Base-by-base conservation (phyloP, 768 basidiomycete species). In the Termitomyces sp. region DNA sequence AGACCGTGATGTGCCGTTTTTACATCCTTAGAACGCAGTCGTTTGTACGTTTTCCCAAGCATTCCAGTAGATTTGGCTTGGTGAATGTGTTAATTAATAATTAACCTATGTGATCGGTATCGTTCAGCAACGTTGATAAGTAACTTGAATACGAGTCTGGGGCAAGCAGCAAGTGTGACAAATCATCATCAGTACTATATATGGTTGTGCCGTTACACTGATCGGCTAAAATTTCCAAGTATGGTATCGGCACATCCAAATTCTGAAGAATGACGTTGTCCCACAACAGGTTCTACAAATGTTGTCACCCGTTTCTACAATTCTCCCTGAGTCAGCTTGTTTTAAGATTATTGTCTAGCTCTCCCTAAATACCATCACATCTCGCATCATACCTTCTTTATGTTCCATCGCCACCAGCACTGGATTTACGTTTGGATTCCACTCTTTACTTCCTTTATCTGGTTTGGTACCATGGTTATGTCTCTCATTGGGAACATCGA, bases 391-490 rank as follows among this genome's bases (percentile, higher is more conserved):
- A 48, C 48, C 23, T 60, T 43, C 44, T 69, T 67, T 65, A 63
- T 66, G 60, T 60, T 61, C 45, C 61, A 58, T 57, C 55, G 65
- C 49, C 65, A 66, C 60, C 59, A 69, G 48, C 83, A 85, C 61
- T 87, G 85, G 80, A 71, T 73, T 59, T 86, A 84, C 71, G 81
- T 84, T 53, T 80, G 82, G 80, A 76, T 90, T 49, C 89, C 89
- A 4, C 49, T 83, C 21, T 73, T 84, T 54, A 72, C 80, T 5
- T 77, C 85, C 0, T 74, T 82, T 58, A 77, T 88, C 41, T 92
- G 89, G 89, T 87, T 84, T 61, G 74, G 83, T 78, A 60, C 52
- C 80, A 23, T 73, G 10, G 6, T 27, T 6, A 37, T 32, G 12
- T 44, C 42, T 41, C 14, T 48, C 41, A 37, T 23, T 23, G 1